Conservation (phyloP, 306 rosid genomes). For the Glycine tomentella region DNA sequence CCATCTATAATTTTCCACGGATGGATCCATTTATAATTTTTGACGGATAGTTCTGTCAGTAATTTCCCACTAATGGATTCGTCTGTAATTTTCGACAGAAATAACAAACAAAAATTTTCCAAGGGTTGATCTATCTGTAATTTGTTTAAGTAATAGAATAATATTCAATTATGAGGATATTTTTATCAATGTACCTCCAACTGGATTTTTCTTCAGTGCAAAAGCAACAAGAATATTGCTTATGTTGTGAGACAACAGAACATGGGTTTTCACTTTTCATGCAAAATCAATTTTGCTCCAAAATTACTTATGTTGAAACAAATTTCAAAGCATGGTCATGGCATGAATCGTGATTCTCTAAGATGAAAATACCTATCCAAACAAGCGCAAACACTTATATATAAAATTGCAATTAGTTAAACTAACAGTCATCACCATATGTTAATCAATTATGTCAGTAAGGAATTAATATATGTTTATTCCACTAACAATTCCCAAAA, state of each 20-base stretch:
- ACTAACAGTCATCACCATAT: constrained; percentile 14
- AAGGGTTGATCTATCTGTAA: no score
- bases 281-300: neutral
- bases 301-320: neutral
- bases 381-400: neutral
- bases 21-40: no score
- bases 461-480: constrained; percentile 6
- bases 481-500: constrained; percentile 11
- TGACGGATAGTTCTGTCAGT: no score
- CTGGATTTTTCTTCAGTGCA: neutral
- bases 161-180: neutral
- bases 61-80: no score
- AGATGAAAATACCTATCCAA: neutral
- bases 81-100: no score
- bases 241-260: neutral
- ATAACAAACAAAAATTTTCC: no score
- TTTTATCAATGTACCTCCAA: neutral
- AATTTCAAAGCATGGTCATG: neutral
- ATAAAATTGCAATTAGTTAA: constrained; percentile 36
- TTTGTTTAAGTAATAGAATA: neutral
- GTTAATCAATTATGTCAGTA: constrained; percentile 30
- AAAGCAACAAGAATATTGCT: neutral
- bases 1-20: no score
- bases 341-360: neutral
- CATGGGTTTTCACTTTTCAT: neutral